Evolutionary conservation across 1,284 basidiomycete species (phyloP), one percentile per base, ranked within the genome.

Genomic region (Fomitopsis schrenkii): DNA sequence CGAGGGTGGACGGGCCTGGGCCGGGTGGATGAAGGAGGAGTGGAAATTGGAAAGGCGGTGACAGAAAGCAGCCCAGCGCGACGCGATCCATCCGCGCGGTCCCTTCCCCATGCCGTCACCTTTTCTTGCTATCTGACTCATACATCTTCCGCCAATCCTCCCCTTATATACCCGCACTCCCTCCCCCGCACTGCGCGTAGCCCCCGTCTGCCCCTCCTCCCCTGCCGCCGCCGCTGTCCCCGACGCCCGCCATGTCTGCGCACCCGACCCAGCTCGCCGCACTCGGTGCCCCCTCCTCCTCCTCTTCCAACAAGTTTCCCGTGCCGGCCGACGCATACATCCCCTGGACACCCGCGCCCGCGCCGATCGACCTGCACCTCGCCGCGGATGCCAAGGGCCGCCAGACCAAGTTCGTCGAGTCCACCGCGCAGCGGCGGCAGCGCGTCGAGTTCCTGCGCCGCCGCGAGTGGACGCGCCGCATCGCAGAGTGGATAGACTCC

Each of bases 361-460:
- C 52, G 2, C 52, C 52, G 35, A 54, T 54, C 52, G 52, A 54
- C 19, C 52, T 54, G 2, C 17, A 38, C n/a, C 15, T 40, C n/a
- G 50, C 52, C 35, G 15, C 14, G 50, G 30, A 36, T 22, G 28
- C 48, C 48, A 46, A 48, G 33, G 40, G 57, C 59, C 64, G 66
- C 59, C 65, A 64, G 61, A 55, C 59, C 59, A 65, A 59, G 46
- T 71, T 68, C 45, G 60, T 70, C 28, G 72, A 73, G 67, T 68
- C 62, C 56, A 55, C 61, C 40, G 67, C 65, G 55, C 72, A 74
- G 60, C 68, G 72, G 52, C 68, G 70, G 53, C 70, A 68, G 44
- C 69, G 71, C 52, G 64, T 71, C 58, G 72, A 73, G 63, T 74
- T 76, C 60, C 64, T 75, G 33, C 72, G 72, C 46, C 68, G 66